A percentile compares a stretch with the other conserved stretches of the same genome.
Conservation (phyloP, 2,329 filamentous ascomycete species). For the Curvularia lunata region DNA sequence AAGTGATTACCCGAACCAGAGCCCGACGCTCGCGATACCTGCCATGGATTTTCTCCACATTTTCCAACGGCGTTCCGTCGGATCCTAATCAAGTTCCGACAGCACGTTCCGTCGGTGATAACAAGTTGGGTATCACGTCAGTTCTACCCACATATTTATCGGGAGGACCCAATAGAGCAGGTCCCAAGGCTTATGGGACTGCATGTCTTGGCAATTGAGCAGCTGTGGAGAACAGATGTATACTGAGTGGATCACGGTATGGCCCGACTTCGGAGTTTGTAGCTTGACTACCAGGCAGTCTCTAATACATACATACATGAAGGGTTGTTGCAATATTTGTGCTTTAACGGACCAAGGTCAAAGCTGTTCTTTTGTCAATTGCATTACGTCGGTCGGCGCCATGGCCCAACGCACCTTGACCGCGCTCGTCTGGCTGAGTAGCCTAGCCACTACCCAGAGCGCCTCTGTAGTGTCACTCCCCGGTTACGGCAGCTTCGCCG, state of each 20-base stretch:
- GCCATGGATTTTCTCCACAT: conserved; percentile 2
- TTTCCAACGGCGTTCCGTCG: conserved; percentile 2
- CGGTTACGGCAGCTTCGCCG: conserved; percentile 50
- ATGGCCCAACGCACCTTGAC: conserved; percentile 13
- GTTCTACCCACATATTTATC: background rate
- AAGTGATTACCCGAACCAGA: background rate
- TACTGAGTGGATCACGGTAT: background rate
- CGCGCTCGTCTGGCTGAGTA: conserved; percentile 5
- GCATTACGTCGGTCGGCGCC: background rate
- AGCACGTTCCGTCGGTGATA: background rate
- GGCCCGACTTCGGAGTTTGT: conserved; percentile 11
- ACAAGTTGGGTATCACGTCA: background rate
- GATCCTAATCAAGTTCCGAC: conserved; percentile 1
- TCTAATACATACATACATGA: background rate
- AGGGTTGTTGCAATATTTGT: background rate
- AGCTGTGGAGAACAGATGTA: conserved; percentile 1
- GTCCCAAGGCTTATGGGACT: conserved; percentile 7
- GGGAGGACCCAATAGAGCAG: conserved; percentile 7
- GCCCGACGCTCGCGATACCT: background rate
- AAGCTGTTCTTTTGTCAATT: background rate
- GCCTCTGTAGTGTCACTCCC: conserved; percentile 32
- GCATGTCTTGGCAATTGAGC: background rate
- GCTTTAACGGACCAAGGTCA: background rate
- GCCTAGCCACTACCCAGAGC: background rate
- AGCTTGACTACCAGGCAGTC: background rate